phyloP scores from a whole-genome alignment of 2,329 filamentous ascomycete species.

The Kalmusia sp. region DNA sequence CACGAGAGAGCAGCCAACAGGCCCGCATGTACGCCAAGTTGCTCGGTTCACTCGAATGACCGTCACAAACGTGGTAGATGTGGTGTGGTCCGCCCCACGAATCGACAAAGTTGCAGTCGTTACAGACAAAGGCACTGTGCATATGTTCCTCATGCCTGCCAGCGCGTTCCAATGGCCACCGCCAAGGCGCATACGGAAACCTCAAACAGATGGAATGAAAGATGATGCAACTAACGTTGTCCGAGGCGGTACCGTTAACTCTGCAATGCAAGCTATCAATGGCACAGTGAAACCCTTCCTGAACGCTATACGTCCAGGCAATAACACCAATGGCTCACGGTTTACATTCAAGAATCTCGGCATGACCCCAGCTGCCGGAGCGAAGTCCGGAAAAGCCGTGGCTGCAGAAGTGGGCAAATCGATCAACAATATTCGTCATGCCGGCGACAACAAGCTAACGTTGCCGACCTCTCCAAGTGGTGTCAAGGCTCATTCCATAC shows the following conservation, averaged over 20 bases:
- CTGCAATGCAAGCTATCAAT: slow-evolving; percentile 53
- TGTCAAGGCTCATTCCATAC: slow-evolving; percentile 66
- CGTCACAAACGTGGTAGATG: slow-evolving; percentile 86
- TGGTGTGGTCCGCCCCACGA: slow-evolving; percentile 82
- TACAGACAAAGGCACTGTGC: slow-evolving; percentile 93
- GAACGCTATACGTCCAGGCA: slow-evolving; percentile 46
- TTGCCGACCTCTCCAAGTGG: slow-evolving; percentile 64
- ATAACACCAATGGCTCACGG: slow-evolving; percentile 36
- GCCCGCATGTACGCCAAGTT: slow-evolving; percentile 74
- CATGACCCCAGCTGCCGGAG: slow-evolving; percentile 53
- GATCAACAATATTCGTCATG: slow-evolving; percentile 74
- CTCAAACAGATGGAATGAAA: slow-evolving; percentile 30
- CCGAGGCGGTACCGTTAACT: slow-evolving; percentile 41
- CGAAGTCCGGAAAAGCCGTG: slow-evolving; percentile 74
- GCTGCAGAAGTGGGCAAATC: slow-evolving; percentile 78
- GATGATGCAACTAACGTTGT: slow-evolving; percentile 44
- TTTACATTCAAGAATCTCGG: slow-evolving; percentile 47
- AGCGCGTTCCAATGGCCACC: slow-evolving; percentile 89
- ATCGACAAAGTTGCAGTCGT: slow-evolving; percentile 87
- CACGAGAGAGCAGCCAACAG: slow-evolving; percentile 35
- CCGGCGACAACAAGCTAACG: slow-evolving; percentile 76
- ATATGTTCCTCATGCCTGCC: slow-evolving; percentile 85
- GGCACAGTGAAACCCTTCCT: slow-evolving; percentile 51
- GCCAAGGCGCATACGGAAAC: slow-evolving; percentile 55
- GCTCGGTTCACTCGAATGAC: slow-evolving; percentile 92